These are phyloP conservation scores for Podila minutissima DNA, from an alignment of 192 early-diverging fungal genomes.

Conservation along the genomic window DNA sequence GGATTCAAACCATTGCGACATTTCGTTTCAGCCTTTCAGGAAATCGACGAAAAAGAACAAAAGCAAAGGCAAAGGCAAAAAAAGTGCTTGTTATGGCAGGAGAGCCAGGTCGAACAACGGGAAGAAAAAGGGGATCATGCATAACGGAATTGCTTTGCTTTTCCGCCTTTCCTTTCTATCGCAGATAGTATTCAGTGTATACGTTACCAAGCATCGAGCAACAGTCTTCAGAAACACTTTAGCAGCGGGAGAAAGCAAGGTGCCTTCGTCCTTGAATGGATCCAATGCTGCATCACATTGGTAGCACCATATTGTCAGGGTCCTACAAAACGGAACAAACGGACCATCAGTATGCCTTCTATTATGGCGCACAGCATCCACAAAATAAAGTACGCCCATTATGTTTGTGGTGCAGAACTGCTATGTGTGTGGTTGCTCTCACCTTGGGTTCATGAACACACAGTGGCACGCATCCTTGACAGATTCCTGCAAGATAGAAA, in stretches of 20 bases:
- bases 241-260: slow-evolving; percentile 20
- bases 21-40: background rate
- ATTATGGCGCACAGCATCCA: background rate
- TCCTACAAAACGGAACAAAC: slow-evolving; percentile 1
- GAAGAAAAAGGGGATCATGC: slow-evolving; percentile 5
- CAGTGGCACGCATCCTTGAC: slow-evolving; percentile 52
- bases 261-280: slow-evolving; percentile 29
- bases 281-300: slow-evolving; percentile 49
- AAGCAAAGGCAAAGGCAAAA: slow-evolving; percentile 6
- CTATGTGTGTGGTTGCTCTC: background rate
- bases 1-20: background rate
- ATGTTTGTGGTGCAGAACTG: background rate
- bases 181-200: background rate
- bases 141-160: background rate
- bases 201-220: slow-evolving; percentile 48
- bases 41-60: background rate
- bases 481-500: slow-evolving; percentile 22
- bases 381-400: background rate
- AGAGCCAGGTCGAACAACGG: background rate
- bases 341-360: background rate
- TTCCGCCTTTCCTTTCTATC: background rate
- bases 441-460: slow-evolving; percentile 52
- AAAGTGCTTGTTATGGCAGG: background rate
- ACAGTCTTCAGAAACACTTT: slow-evolving; percentile 46
- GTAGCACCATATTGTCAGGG: slow-evolving; percentile 51